phyloP scores from a whole-genome alignment of 2,329 filamentous ascomycete genomes.

The Aspergillus melleus region DNA sequence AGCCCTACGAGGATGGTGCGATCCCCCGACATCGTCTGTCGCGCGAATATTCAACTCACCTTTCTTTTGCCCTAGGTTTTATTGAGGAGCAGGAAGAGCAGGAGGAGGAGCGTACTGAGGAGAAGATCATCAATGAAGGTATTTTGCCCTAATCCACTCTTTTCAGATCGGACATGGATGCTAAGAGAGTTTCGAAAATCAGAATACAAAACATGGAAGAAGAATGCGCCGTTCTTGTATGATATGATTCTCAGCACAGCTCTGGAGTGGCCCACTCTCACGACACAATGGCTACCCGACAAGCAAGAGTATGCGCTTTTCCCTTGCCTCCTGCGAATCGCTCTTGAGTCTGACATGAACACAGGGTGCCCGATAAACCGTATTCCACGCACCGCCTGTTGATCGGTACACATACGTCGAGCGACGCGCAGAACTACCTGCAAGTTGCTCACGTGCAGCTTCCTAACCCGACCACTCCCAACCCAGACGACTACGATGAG shows the following conservation, averaged over 20 bases:
- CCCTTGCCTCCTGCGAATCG: not conserved
- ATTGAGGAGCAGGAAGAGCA: constrained; percentile 49
- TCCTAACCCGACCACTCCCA: constrained; percentile 71
- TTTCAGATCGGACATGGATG: not conserved
- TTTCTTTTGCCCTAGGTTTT: constrained; percentile 23
- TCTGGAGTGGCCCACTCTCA: constrained; percentile 94
- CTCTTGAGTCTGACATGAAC: constrained; percentile 4
- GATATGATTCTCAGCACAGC: constrained; percentile 96
- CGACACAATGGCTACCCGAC: constrained; percentile 97
- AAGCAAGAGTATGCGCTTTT: constrained; percentile 65
- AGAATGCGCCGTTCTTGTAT: constrained; percentile 97
- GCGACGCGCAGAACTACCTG: constrained; percentile 81
- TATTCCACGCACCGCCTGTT: constrained; percentile 85
- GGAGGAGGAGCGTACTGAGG: constrained; percentile 73
- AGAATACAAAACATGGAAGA: constrained; percentile 99
- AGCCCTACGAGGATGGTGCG: constrained; percentile 38
- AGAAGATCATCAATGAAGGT: constrained; percentile 94
- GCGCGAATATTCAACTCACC: constrained; percentile 20
- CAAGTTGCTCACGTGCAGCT: constrained; percentile 94
- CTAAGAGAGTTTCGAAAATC: constrained; percentile 3
- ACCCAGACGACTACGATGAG: constrained; percentile 84
- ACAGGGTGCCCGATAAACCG: constrained; percentile 75
- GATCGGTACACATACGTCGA: constrained; percentile 91
- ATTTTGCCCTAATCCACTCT: constrained; percentile 15
- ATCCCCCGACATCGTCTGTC: constrained; percentile 14